phyloP scores from a whole-genome alignment of 2,329 filamentous ascomycete genomes.

The Colletotrichum musae region DNA sequence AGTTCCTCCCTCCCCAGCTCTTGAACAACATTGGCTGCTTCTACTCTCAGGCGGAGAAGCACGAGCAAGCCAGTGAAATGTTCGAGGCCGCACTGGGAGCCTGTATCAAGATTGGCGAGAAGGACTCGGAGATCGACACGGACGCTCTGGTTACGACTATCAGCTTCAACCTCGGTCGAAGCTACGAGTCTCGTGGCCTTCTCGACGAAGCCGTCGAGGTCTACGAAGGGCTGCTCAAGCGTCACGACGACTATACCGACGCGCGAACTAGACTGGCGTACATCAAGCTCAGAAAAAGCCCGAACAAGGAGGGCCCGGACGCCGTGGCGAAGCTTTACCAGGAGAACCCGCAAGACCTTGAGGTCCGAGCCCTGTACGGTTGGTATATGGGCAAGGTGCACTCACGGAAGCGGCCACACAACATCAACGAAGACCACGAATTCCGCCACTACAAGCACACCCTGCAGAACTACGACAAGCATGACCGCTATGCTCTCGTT shows the following conservation, averaged over 20 bases:
- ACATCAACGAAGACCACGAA: constrained; percentile 90
- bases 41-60: constrained; percentile 89
- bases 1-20: constrained; percentile 87
- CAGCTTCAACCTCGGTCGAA: constrained; percentile 94
- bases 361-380: constrained; percentile 92
- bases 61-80: constrained; percentile 83
- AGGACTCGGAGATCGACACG: constrained; percentile 82
- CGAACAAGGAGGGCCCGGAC: constrained; percentile 88
- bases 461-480: constrained; percentile 93
- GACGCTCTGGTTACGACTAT: constrained; percentile 96
- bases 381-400: constrained; percentile 91
- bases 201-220: constrained; percentile 88
- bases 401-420: constrained; percentile 84
- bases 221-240: constrained; percentile 87
- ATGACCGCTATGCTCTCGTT: constrained; percentile 95
- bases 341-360: constrained; percentile 85
- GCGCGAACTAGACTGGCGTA: constrained; percentile 91
- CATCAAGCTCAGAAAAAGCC: constrained; percentile 85
- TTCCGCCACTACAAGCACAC: constrained; percentile 97
- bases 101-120: constrained; percentile 85
- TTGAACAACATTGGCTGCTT: constrained; percentile 99
- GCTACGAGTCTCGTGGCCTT: constrained; percentile 88
- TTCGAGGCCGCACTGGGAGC: constrained; percentile 94
- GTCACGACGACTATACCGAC: constrained; percentile 93
- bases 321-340: constrained; percentile 89